phyloP scores from a whole-genome alignment of 2,329 filamentous ascomycete genomes.

The Beauveria varroae region DNA sequence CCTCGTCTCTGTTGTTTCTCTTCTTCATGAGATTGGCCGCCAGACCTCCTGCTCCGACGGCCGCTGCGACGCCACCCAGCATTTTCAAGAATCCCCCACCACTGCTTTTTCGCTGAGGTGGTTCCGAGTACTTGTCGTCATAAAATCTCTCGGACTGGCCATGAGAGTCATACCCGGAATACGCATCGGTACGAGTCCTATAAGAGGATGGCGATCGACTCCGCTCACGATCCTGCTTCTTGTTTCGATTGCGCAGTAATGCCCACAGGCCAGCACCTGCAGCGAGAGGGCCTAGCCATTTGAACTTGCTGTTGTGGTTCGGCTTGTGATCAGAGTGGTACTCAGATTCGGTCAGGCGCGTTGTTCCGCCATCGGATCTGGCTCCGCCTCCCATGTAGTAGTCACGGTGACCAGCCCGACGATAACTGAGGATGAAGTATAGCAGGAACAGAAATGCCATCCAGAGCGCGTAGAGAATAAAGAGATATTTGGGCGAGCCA shows the following conservation, averaged over 20 bases:
- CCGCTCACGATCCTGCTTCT: constrained; percentile 30
- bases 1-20: constrained; percentile 46
- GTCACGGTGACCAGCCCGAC: constrained; percentile 47
- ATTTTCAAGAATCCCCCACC: constrained; percentile 54
- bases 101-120: constrained; percentile 28
- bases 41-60: constrained; percentile 55
- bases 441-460: constrained; percentile 62
- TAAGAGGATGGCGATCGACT: constrained; percentile 31
- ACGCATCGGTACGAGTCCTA: constrained; percentile 38
- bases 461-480: constrained; percentile 79
- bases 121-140: constrained; percentile 59
- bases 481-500: constrained; percentile 76
- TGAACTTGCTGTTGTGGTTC: constrained; percentile 26
- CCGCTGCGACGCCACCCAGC: constrained; percentile 52
- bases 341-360: constrained; percentile 32
- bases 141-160: constrained; percentile 50
- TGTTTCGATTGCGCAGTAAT: constrained; percentile 35
- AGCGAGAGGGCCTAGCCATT: constrained; percentile 46
- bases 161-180: constrained; percentile 45
- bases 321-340: constrained; percentile 27
- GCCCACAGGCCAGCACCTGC: constrained; percentile 45
- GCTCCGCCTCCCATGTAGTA: constrained; percentile 52
- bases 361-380: constrained; percentile 43
- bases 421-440: constrained; percentile 76
- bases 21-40: constrained; percentile 51